Percentiles rank a stretch among this genome's conserved stretches.
Evolutionary conservation across 805 yeast genomes (phyloP).

Genomic region (Saccharomycopsis sp.): DNA sequence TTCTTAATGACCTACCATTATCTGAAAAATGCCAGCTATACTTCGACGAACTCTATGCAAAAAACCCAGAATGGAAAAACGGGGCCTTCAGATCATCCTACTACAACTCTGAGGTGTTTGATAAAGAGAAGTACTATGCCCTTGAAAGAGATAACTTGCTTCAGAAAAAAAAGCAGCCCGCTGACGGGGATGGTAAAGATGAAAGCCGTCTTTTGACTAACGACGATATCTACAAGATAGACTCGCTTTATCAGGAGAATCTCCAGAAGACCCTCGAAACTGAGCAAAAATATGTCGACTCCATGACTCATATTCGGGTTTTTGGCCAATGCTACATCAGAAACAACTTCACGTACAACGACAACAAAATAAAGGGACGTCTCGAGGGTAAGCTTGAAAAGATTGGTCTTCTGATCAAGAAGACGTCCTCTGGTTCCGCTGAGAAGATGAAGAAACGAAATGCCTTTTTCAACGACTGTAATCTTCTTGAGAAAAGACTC

Average conservation of each 20-base stretch:
- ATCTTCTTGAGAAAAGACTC: slow-evolving; percentile 28
- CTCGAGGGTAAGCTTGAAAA: slow-evolving; percentile 10
- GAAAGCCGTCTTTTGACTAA: slow-evolving; percentile 19
- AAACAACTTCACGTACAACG: slow-evolving; percentile 20
- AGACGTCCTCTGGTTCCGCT: neutral
- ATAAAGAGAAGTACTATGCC: slow-evolving; percentile 22
- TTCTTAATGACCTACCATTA: slow-evolving; percentile 12
- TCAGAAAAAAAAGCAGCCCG: neutral
- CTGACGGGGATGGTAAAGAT: slow-evolving; percentile 14
- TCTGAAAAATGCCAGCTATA: slow-evolving; percentile 28
- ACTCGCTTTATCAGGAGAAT: slow-evolving; percentile 21
- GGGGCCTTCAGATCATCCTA: slow-evolving; percentile 22
- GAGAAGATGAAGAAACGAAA: slow-evolving; percentile 9
- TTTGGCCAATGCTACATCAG: slow-evolving; percentile 27
- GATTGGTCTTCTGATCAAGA: neutral
- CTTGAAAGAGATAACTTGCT: slow-evolving; percentile 15
- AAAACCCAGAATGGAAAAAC: slow-evolving; percentile 23
- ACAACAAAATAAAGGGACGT: neutral
- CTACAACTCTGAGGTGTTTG: slow-evolving; percentile 23
- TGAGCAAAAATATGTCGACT: slow-evolving; percentile 25
- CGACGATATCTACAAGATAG: slow-evolving; percentile 18
- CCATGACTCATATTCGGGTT: slow-evolving; percentile 26
- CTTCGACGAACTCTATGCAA: slow-evolving; percentile 25
- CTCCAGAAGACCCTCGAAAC: slow-evolving; percentile 22
- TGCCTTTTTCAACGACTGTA: slow-evolving; percentile 23